Percentiles rank a stretch among this genome's conserved stretches.
Conservation (phyloP, 331 rosid species). For the Telfairia occidentalis region DNA sequence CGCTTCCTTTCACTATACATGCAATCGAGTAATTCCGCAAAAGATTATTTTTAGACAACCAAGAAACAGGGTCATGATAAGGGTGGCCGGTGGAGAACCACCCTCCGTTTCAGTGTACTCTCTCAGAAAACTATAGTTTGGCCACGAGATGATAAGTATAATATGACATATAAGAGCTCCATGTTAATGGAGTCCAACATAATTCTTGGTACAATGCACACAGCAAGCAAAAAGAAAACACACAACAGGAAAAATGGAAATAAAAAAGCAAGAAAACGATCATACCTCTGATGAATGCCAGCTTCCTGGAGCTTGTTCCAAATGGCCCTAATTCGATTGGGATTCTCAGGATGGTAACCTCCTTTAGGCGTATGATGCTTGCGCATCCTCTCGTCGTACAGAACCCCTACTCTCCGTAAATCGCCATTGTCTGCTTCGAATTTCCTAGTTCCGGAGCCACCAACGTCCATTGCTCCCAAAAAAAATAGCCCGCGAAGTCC, state of each 20-base stretch:
- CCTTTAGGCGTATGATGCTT: slow-evolving; percentile 37
- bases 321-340: slow-evolving; percentile 51
- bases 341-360: slow-evolving; percentile 60
- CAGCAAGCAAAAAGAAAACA: not conserved
- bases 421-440: not conserved
- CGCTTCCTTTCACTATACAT: not conserved
- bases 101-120: not conserved
- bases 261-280: not conserved
- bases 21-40: not conserved
- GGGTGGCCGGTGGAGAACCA: not conserved
- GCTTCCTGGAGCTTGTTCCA: slow-evolving; percentile 60
- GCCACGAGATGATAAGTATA: not conserved
- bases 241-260: not conserved
- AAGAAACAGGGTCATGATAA: not conserved
- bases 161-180: not conserved
- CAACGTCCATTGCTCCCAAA: not conserved
- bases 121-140: not conserved
- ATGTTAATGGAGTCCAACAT: not conserved
- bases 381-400: slow-evolving; percentile 80
- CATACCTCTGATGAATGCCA: slow-evolving; percentile 46
- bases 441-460: not conserved
- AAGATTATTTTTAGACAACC: not conserved
- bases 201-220: not conserved
- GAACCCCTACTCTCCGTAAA: slow-evolving; percentile 46
- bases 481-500: not conserved